Conservation (phyloP, 2,329 filamentous ascomycete genomes). For the Ilyonectria destructans region DNA sequence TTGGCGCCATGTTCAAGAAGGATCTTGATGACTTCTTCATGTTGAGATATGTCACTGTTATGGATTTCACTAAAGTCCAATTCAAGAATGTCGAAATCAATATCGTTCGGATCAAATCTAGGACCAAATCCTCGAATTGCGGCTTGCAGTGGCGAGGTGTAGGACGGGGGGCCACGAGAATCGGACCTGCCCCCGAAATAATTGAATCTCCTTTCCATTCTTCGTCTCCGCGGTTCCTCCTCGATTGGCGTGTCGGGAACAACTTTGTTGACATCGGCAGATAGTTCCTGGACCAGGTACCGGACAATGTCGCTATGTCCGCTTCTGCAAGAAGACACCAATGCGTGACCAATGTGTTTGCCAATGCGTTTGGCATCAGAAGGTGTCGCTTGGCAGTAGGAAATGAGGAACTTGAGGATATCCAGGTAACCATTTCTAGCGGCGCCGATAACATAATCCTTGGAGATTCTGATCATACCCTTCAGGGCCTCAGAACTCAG, state of each 20-base stretch:
- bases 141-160: conserved; percentile 7
- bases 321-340: background rate
- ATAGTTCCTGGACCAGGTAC: conserved; percentile 1
- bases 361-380: background rate
- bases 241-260: background rate
- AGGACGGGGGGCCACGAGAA: no score
- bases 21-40: conserved; percentile 11
- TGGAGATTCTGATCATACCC: no score
- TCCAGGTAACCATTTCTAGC: background rate
- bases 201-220: background rate
- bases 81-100: no score
- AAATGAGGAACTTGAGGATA: background rate
- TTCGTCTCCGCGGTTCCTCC: background rate
- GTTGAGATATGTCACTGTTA: background rate
- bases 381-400: background rate
- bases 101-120: background rate
- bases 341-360: background rate
- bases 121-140: conserved; percentile 2
- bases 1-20: conserved; percentile 18
- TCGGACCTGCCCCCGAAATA: background rate
- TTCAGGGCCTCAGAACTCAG: background rate
- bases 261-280: background rate
- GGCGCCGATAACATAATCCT: conserved; percentile 2
- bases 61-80: background rate
- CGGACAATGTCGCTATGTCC: conserved; percentile 1